Conservation (phyloP, 768 basidiomycete genomes). For the Coprinopsis sp. region DNA sequence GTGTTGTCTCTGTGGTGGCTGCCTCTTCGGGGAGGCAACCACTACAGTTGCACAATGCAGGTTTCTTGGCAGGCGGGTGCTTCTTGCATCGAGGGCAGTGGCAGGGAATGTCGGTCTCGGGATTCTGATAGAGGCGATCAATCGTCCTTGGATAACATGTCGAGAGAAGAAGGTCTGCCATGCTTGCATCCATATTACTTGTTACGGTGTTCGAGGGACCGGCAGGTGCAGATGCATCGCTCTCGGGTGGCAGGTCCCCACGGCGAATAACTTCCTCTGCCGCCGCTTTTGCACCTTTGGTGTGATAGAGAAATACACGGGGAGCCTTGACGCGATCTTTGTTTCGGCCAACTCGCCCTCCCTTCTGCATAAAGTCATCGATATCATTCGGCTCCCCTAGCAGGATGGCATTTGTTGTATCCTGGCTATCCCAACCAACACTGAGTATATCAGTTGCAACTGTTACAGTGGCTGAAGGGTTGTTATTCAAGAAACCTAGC, state of each 20-base stretch:
- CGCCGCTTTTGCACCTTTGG: slow-evolving; percentile 1
- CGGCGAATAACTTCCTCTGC: too few species aligned
- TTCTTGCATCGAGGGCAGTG: slow-evolving; percentile 2
- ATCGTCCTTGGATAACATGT: slow-evolving; percentile 5
- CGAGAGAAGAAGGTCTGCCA: slow-evolving; percentile 9
- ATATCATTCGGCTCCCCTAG: slow-evolving; percentile 13
- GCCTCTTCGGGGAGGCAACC: background rate
- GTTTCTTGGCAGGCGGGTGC: background rate
- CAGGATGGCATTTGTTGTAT: slow-evolving; percentile 12
- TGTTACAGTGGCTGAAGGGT: slow-evolving; percentile 4
- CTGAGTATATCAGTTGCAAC: slow-evolving; percentile 16
- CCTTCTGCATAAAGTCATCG: slow-evolving; percentile 16
- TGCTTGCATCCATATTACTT: slow-evolving; percentile 11
- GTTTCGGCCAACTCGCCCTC: slow-evolving; percentile 8
- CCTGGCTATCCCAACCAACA: slow-evolving; percentile 16
- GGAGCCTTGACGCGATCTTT: background rate
- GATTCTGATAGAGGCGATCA: slow-evolving; percentile 10
- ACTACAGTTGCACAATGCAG: slow-evolving; percentile 7
- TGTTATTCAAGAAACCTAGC: slow-evolving; percentile 12
- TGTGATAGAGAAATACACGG: background rate
- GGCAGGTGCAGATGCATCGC: too few species aligned
- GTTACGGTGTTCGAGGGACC: too few species aligned
- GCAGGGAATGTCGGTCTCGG: slow-evolving; percentile 4
- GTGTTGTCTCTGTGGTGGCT: background rate
- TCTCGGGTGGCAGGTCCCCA: too few species aligned